Base-by-base conservation (phyloP, 306 rosid genomes). In the Leucaena leucocephala region DNA sequence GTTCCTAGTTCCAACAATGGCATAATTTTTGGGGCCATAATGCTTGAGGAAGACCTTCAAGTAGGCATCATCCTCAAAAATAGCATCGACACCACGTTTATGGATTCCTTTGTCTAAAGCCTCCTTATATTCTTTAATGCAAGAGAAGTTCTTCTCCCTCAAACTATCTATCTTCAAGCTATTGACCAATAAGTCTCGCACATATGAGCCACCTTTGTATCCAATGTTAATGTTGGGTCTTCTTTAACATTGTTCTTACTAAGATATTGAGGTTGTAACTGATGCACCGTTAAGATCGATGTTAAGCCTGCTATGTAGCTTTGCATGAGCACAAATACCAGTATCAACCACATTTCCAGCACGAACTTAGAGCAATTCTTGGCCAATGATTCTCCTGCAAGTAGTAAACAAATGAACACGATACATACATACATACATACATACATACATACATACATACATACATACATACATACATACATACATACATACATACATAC, bases 51-150 rank as follows among this genome's bases (percentile, higher is more conserved):
- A 85, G 43, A 74, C n/a, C 19, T 80, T 80, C 7, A 83, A 22
- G 81, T 42, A 83, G 3, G 79, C 74, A 9, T 64, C 13, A 76
- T 86, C 85, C 1, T 62, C 74, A 14, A 77, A 34, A 6, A 86
- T 74, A 16, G 82, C 85, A 50, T 80, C 64, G 14, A 85, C 68
- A 36, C 81, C 85, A 3, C 82, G 86, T 15, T 71, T 65, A 8
- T 3, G 13, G 7, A 66, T 77, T 43, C 85, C 88, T 12, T 14
- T 52, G 13, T 78, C 63, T 44, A 85, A 69, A 21, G 78, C 81
- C 0, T 68, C 64, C 14, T 19, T 14, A 22, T 74, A 85, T 2
- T 69, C 75, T 63, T 81, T 44, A 4, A 43, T 35, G 8, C 69
- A 19, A 35, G n/a, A 12, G 15, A 49, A 49, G 0, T 64, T 9